Conservation (phyloP, 139 green algal genomes). For the Coelastrella sp. region DNA sequence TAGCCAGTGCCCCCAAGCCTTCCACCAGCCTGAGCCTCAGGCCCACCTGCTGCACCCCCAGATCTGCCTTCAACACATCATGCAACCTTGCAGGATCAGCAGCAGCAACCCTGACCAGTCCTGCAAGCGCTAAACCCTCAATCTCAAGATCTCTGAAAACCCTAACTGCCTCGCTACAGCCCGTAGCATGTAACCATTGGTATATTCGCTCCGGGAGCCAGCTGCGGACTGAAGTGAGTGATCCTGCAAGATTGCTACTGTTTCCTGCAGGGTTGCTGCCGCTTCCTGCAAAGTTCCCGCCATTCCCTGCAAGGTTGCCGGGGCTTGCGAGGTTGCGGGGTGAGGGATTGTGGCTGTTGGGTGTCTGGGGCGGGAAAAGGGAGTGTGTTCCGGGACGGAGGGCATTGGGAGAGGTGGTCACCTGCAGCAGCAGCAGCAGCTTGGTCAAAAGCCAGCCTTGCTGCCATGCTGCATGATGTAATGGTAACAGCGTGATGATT, state of each 20-base stretch:
- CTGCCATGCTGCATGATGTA: too few relatives aligned
- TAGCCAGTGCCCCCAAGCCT: background rate
- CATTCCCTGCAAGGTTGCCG: too few relatives aligned
- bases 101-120: background rate
- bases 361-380: background rate
- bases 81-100: background rate
- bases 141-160: slow-evolving; percentile 12
- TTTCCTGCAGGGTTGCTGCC: background rate
- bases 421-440: background rate
- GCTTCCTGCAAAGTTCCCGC: too few relatives aligned
- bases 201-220: background rate
- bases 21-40: slow-evolving; percentile 31
- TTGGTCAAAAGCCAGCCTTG: background rate
- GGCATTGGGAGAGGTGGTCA: background rate
- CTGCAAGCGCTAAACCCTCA: background rate
- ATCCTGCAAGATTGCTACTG: background rate
- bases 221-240: background rate
- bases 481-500: too few relatives aligned
- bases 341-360: background rate
- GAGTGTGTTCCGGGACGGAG: background rate
- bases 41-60: slow-evolving; percentile 14
- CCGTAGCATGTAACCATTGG: background rate
- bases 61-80: background rate
- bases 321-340: background rate
- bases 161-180: background rate